A percentile compares a stretch with the other conserved stretches of the same genome.
Evolutionary conservation across 805 yeast species (phyloP).

Genomic region (Komagataella mondaviorum): DNA sequence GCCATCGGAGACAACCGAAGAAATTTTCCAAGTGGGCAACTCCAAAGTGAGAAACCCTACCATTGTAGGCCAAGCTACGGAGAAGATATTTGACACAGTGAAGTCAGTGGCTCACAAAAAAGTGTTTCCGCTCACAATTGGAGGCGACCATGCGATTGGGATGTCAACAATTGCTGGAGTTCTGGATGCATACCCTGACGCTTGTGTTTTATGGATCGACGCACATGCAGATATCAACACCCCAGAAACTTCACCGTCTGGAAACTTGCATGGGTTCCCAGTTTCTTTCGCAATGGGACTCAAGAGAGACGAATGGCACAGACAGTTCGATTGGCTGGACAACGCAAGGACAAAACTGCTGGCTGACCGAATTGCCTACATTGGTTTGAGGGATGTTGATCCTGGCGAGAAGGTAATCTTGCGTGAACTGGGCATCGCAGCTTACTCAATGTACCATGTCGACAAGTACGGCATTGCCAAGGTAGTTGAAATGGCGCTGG

Average conservation of each 20-base stretch:
- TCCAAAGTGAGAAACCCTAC: slow-evolving; percentile 53
- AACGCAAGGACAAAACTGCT: slow-evolving; percentile 44
- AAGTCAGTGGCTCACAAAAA: slow-evolving; percentile 29
- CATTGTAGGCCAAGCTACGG: slow-evolving; percentile 63
- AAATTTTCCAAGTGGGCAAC: slow-evolving; percentile 8
- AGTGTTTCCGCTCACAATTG: slow-evolving; percentile 69
- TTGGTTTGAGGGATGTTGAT: slow-evolving; percentile 92
- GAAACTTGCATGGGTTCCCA: slow-evolving; percentile 95
- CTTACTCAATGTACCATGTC: slow-evolving; percentile 91
- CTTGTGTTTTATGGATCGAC: slow-evolving; percentile 90
- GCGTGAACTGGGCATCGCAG: slow-evolving; percentile 58
- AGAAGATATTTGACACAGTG: slow-evolving; percentile 50
- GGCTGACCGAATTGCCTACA: slow-evolving; percentile 69
- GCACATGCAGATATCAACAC: slow-evolving; percentile 98
- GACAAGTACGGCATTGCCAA: slow-evolving; percentile 87
- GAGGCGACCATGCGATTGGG: slow-evolving; percentile 96
- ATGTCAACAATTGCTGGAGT: slow-evolving; percentile 88
- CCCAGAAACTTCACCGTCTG: slow-evolving; percentile 68
- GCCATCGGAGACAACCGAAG: slow-evolving; percentile 17
- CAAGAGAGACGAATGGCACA: slow-evolving; percentile 53
- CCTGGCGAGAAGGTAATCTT: slow-evolving; percentile 69
- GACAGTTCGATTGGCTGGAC: slow-evolving; percentile 57
- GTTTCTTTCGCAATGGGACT: slow-evolving; percentile 83
- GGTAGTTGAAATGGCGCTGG: slow-evolving; percentile 86
- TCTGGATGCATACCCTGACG: slow-evolving; percentile 65